A percentile compares a stretch with the other conserved stretches of the same genome.
Conservation (phyloP, 2,329 filamentous ascomycete genomes). For the Knoxdaviesia capensis region DNA sequence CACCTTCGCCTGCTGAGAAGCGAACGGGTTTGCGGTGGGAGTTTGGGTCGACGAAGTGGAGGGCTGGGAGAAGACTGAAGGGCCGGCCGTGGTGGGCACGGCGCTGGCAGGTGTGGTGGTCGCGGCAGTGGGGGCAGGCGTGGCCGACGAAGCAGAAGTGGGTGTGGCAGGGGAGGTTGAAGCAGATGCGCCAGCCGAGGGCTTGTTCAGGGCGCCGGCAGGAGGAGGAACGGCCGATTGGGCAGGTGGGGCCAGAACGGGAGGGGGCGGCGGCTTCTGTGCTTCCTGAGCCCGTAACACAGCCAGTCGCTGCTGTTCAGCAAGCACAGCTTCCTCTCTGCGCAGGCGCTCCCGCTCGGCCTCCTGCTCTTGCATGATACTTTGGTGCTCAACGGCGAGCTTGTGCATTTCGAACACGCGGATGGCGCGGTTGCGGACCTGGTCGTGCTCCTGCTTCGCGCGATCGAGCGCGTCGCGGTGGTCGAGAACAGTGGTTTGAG, state of each 20-base stretch:
- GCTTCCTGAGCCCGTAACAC: constrained; percentile 24
- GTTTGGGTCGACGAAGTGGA: too few relatives aligned
- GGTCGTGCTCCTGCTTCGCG: constrained; percentile 45
- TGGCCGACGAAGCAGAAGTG: background rate
- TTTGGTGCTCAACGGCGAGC: constrained; percentile 21
- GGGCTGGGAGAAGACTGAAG: too few relatives aligned
- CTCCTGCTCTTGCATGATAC: constrained; percentile 22
- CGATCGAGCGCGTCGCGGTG: constrained; percentile 47
- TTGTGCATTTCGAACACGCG: constrained; percentile 26
- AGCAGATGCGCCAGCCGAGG: background rate
- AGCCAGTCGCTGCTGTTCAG: constrained; percentile 25
- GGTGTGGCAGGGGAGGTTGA: background rate
- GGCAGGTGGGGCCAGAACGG: constrained; percentile 8
- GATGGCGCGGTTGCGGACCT: constrained; percentile 32
- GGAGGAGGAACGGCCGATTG: background rate
- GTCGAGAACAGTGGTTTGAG: constrained; percentile 38
- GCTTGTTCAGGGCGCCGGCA: background rate
- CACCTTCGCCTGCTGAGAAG: too few relatives aligned
- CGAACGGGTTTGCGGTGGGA: too few relatives aligned
- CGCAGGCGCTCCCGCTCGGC: constrained; percentile 24
- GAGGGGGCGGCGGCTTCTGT: constrained; percentile 20
- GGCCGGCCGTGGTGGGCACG: too few relatives aligned
- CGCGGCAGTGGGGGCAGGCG: background rate
- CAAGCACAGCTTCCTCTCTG: constrained; percentile 22
- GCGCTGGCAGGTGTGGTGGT: background rate